phyloP scores from a whole-genome alignment of 306 rosid genomes.

The cucumber (Cucumis sativus) region Cucumber_9930_V3 NC_026656.2:19744001-19744500 shows the following conservation, averaged over 20 bases:
- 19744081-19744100: slow-evolving; percentile 87
- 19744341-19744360: slow-evolving; percentile 80
- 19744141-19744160: slow-evolving; percentile 61
- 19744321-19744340: slow-evolving; percentile 84
- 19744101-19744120: slow-evolving; percentile 96
- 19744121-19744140: slow-evolving; percentile 67
- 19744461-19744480: slow-evolving; percentile 88
- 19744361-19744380: slow-evolving; percentile 86
- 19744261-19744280: slow-evolving; percentile 75
- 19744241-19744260: slow-evolving; percentile 72
- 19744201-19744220: slow-evolving; percentile 50
- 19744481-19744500: slow-evolving; percentile 94
- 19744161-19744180: slow-evolving; percentile 78
- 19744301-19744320: slow-evolving; percentile 81
- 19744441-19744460: slow-evolving; percentile 94
- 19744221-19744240: slow-evolving; percentile 65
- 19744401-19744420: slow-evolving; percentile 85
- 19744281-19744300: slow-evolving; percentile 92
- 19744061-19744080: slow-evolving; percentile 50
- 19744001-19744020: slow-evolving; percentile 50
- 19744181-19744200: slow-evolving; percentile 56
- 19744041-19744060: slow-evolving; percentile 50
- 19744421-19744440: slow-evolving; percentile 91
- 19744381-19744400: slow-evolving; percentile 90
- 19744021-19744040: slow-evolving; percentile 41